A percentile compares a stretch with the other conserved stretches of the same genome.
Conservation (phyloP, 2,329 filamentous ascomycete species). For the Truncatella angustata region DNA sequence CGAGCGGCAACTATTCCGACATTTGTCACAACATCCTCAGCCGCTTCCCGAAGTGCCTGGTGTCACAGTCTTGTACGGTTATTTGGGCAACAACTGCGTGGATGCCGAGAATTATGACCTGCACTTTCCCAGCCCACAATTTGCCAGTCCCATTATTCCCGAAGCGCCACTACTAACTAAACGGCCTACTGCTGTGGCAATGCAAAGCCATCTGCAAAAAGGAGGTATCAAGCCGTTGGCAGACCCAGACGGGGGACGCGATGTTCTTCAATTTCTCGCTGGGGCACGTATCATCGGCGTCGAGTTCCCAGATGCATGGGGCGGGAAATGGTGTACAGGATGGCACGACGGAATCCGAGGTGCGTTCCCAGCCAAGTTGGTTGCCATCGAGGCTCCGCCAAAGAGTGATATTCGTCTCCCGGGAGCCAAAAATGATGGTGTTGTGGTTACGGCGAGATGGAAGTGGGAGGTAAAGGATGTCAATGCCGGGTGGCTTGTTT, state of each 20-base stretch:
- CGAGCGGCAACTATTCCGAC: conserved; percentile 34
- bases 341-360: conserved; percentile 31
- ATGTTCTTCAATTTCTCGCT: conserved; percentile 37
- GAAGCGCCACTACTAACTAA: conserved; percentile 19
- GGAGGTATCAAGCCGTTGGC: conserved; percentile 31
- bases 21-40: conserved; percentile 38
- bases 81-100: conserved; percentile 15
- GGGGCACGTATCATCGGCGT: conserved; percentile 31
- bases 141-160: conserved; percentile 25
- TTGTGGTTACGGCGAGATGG: conserved; percentile 28
- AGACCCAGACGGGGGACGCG: conserved; percentile 30
- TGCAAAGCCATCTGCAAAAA: conserved; percentile 32
- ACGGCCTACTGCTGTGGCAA: conserved; percentile 32
- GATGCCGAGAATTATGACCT: conserved; percentile 33
- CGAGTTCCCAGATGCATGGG: conserved; percentile 32
- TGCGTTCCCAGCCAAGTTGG: conserved; percentile 25
- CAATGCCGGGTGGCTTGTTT: conserved; percentile 28
- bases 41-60: conserved; percentile 36
- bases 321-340: conserved; percentile 32
- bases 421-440: conserved; percentile 15
- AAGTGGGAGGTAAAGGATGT: conserved; percentile 27
- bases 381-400: conserved; percentile 25
- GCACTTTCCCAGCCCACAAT: conserved; percentile 31
- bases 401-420: conserved; percentile 20
- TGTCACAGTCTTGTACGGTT: conserved; percentile 34